Evolutionary conservation across 371 early-diverging fungal genomes (phyloP), one percentile per base, ranked within the genome.

Genomic region (Apophysomyces elegans): DNA sequence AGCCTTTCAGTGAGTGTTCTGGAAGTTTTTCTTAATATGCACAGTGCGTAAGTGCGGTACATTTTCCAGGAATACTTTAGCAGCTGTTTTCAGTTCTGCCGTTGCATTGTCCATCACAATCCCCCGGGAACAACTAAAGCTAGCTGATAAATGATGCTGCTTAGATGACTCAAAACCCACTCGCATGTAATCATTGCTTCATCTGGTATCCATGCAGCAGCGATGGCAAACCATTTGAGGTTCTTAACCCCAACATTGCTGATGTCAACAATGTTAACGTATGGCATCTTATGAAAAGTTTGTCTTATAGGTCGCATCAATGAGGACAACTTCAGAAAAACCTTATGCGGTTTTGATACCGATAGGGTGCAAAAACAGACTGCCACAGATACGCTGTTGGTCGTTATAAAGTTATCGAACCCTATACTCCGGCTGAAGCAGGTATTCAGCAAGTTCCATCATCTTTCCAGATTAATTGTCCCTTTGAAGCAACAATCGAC

Each of bases 161-260:
- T 13, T 13, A 41, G 2, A 8, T 41, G 41, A 11, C 2, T 41
- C 1, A 54, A 9, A 37, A 58, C 21, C 58, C 58, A 58, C 35
- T 32, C 5, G 7, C 37, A 58, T 1, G 35, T 58, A n/a, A 8
- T 5, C n/a, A 26, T 58, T 12, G 21, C 6, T 58, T 58, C 58
- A 21, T 58, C 37, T 2, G 58, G 13, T 21, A 58, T 14, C 58
- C 58, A 58, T 6, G 35, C 58, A 32, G 3, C 58, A 32, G 58
- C 58, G 35, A 58, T 58, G 6, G 58, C 58, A 58, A 58, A 58
- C 13, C 37, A 11, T 58, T 58, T 58, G 32, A 32, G 37, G 8
- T 18, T 13, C 35, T 12, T 21, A 37, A 32, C 12, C 37, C 58
- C 58, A 58, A 37, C 58, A 11, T 58, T 58, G 8, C 37, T 35